Conservation (phyloP, 257 asterid genomes). For the Solanum microdontum region DNA sequence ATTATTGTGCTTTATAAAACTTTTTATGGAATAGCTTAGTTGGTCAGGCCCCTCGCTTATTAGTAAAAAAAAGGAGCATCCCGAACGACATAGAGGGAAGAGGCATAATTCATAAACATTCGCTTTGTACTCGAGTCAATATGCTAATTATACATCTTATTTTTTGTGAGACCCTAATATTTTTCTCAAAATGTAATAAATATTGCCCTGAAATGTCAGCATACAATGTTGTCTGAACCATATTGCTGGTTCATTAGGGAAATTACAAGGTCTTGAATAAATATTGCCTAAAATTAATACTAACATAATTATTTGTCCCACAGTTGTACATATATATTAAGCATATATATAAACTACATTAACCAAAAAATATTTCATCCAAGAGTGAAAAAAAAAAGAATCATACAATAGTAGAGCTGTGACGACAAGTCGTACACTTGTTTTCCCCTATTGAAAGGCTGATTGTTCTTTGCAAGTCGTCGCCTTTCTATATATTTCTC, state of each 20-base stretch:
- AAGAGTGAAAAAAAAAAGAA: neutral
- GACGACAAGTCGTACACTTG: neutral
- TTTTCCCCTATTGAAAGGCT: neutral
- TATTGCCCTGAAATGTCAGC: neutral
- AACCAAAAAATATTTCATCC: constrained; percentile 14
- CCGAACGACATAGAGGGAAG: neutral
- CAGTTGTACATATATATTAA: neutral
- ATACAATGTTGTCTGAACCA: constrained; percentile 8
- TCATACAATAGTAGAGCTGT: neutral
- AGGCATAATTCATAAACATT: neutral
- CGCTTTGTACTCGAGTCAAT: neutral
- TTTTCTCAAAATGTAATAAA: neutral
- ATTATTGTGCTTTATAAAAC: too few species aligned
- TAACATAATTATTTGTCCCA: constrained; percentile 1
- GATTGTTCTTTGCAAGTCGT: neutral
- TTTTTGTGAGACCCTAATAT: neutral
- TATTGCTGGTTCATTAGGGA: neutral
- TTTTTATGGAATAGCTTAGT: too few species aligned
- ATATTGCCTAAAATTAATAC: constrained; percentile 1
- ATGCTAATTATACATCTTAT: neutral
- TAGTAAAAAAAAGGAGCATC: neutral
- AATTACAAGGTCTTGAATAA: neutral
- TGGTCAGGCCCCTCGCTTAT: too few species aligned
- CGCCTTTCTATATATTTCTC: neutral
- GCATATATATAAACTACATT: constrained; percentile 3